Percentiles rank a stretch among this genome's conserved stretches.
Conservation (phyloP, 2,329 filamentous ascomycete genomes). For the Xylariaceae sp. region DNA sequence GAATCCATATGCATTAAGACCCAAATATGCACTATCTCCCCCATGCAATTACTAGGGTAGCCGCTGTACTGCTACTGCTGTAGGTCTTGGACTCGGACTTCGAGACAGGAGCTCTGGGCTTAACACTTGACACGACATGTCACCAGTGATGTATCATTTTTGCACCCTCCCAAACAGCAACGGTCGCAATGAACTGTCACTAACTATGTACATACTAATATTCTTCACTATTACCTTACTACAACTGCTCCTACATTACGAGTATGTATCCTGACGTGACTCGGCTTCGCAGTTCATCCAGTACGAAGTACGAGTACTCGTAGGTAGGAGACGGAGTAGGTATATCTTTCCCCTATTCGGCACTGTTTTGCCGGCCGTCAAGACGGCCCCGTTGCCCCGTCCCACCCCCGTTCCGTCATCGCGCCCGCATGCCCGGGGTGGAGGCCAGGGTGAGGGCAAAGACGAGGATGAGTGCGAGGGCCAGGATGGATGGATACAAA, state of each 20-base stretch:
- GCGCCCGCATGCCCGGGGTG: not conserved
- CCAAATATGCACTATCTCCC: no score
- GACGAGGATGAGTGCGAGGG: no score
- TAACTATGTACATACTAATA: not conserved
- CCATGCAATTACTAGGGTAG: no score
- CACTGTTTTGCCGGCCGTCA: constrained; percentile 7
- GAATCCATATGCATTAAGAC: no score
- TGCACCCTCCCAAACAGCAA: not conserved
- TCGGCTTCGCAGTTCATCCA: not conserved
- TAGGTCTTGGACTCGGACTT: not conserved
- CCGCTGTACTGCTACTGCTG: not conserved
- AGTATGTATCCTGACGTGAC: not conserved
- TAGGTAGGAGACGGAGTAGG: no score
- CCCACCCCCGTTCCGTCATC: not conserved
- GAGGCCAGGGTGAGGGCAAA: no score
- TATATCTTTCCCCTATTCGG: constrained; percentile 1
- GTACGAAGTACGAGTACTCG: not conserved
- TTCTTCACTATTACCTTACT: not conserved
- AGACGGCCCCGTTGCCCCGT: not conserved
- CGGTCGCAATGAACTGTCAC: constrained; percentile 1
- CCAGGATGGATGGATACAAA: no score
- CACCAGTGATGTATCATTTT: constrained; percentile 13
- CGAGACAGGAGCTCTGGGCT: not conserved
- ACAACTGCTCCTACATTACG: no score
- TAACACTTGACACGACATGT: constrained; percentile 3